Evolutionary conservation across 805 yeast genomes (phyloP).

Genomic region (Cephaloascus fragrans): DNA sequence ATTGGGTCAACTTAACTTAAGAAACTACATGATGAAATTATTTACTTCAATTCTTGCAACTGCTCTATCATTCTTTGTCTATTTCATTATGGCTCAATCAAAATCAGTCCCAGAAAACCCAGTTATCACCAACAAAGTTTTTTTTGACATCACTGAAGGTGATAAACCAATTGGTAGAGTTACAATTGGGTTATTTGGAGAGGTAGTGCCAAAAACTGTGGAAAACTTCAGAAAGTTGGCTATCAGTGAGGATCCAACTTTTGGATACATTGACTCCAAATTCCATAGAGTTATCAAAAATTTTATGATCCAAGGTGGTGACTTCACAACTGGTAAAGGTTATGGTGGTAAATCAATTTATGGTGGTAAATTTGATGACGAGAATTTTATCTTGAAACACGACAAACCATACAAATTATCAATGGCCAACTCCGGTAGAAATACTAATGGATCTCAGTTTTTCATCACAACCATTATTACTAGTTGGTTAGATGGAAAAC

Average conservation of each 20-base stretch:
- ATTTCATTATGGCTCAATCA: constrained; percentile 2
- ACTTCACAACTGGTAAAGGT: constrained; percentile 61
- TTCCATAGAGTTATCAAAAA: constrained; percentile 68
- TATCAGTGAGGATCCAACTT: constrained; percentile 60
- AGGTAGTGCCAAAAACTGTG: constrained; percentile 78
- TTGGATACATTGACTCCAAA: constrained; percentile 51
- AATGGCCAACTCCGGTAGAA: constrained; percentile 73
- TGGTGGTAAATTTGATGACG: constrained; percentile 59
- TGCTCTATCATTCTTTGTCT: constrained; percentile 6
- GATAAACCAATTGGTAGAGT: constrained; percentile 71
- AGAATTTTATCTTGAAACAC: constrained; percentile 59
- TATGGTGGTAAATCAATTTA: constrained; percentile 70
- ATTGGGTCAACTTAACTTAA: too few species aligned
- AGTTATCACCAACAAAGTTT: constrained; percentile 68
- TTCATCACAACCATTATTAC: constrained; percentile 90
- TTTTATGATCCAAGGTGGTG: constrained; percentile 80
- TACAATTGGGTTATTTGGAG: constrained; percentile 81
- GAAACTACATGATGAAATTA: constrained; percentile 8
- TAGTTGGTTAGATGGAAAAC: constrained; percentile 87
- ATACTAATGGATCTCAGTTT: constrained; percentile 90
- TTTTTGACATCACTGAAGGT: constrained; percentile 78
- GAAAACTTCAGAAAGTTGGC: constrained; percentile 81
- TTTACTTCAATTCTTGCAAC: constrained; percentile 7
- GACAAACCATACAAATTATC: constrained; percentile 60
- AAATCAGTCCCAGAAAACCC: constrained; percentile 27